phyloP scores from a whole-genome alignment of 495 filamentous ascomycete species.

The Aspergillus nidulans region DNA sequence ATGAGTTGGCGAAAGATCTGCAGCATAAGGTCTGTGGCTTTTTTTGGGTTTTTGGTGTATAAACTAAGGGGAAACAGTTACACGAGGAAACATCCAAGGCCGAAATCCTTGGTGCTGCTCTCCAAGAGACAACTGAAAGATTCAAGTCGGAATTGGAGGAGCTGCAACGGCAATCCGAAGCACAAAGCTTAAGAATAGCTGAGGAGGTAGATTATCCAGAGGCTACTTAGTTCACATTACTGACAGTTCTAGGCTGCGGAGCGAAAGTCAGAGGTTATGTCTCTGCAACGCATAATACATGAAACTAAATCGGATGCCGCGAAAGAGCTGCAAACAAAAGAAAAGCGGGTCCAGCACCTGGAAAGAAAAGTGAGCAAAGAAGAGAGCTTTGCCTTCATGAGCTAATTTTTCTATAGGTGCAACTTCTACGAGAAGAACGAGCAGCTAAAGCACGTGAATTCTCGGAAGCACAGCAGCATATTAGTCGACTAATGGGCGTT shows the following conservation, averaged over 20 bases:
- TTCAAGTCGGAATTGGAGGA: conserved; percentile 18
- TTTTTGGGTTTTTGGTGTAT: too few species aligned
- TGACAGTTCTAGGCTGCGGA: conserved; percentile 16
- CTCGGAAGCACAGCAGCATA: conserved; percentile 46
- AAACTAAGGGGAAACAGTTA: not conserved
- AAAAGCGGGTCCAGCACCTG: conserved; percentile 32
- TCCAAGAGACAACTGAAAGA: conserved; percentile 22
- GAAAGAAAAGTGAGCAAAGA: conserved; percentile 36
- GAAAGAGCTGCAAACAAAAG: conserved; percentile 33
- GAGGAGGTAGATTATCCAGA: conserved; percentile 22
- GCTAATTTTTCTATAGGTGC: conserved; percentile 24
- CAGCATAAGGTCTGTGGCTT: conserved; percentile 28
- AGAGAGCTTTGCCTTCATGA: too few species aligned
- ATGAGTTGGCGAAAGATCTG: conserved; percentile 16
- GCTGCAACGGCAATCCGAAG: conserved; percentile 16
- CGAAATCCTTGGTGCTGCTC: conserved; percentile 17
- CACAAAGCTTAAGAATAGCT: conserved; percentile 13
- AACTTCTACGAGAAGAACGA: conserved; percentile 36
- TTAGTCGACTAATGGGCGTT: conserved; percentile 42
- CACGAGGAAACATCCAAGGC: conserved; percentile 18
- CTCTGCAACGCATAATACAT: conserved; percentile 26
- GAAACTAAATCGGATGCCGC: conserved; percentile 19
- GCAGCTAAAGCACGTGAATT: conserved; percentile 46
- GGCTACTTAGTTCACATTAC: not conserved
- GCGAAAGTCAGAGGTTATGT: conserved; percentile 22